Percentiles rank a stretch among this genome's conserved stretches.
phyloP scores from a whole-genome alignment of 176 grass and related monocot species.

The Pontederia paniculata region DNA sequence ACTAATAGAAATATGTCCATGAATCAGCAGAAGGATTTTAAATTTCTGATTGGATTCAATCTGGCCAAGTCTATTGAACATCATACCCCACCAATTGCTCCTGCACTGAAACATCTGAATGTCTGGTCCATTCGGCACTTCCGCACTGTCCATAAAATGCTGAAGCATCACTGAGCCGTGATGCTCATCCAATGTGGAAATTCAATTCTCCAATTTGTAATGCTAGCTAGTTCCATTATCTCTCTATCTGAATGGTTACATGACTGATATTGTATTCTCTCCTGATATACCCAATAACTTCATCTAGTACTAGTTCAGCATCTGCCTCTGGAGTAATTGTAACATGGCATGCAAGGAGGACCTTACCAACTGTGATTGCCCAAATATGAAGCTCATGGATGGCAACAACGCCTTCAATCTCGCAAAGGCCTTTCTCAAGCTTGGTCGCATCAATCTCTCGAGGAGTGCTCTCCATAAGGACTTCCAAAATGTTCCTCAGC shows the following conservation, averaged over 20 bases:
- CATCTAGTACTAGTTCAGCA: conserved; percentile 3
- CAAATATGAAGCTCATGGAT: conserved; percentile 14
- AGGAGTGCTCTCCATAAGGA: conserved; percentile 13
- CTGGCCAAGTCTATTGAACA: no score
- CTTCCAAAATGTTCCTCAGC: conserved; percentile 15
- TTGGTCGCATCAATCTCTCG: conserved; percentile 8
- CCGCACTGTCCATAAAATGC: no score
- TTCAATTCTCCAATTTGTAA: no score
- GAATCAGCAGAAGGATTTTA: no score
- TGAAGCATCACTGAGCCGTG: no score
- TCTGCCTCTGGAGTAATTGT: conserved; percentile 8
- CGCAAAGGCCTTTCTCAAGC: conserved; percentile 2
- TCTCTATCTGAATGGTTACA: conserved; percentile 20
- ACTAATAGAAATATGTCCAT: no score
- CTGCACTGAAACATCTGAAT: no score
- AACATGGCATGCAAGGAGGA: conserved; percentile 13
- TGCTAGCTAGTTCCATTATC: neutral
- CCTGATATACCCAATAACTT: conserved; percentile 7
- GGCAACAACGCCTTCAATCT: conserved; percentile 7
- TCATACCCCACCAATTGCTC: no score
- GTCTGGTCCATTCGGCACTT: no score
- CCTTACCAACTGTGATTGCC: conserved; percentile 9
- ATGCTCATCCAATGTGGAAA: no score
- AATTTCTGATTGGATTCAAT: no score
- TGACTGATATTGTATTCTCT: conserved; percentile 14